Base-by-base conservation (phyloP, 352 stramenopile species). In the Phytophthora podocarpi region DNA sequence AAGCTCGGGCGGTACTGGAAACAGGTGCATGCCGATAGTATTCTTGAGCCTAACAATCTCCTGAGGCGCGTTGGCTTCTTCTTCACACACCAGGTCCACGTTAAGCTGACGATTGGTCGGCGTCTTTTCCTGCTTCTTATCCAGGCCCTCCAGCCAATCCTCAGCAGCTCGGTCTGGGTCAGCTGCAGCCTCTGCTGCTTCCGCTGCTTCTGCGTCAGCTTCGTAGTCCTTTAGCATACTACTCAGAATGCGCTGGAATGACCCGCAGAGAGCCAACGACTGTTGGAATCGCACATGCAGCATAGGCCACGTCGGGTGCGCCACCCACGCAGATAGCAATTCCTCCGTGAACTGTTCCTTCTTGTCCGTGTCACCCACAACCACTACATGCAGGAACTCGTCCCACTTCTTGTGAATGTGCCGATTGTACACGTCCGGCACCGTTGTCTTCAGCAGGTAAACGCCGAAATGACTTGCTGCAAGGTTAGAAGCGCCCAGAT, bases 341-440 rank as follows among this genome's bases (percentile, higher is more conserved):
- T 91, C 78, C 28, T 85, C 74, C 18, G 82, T 91, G 47, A 82
- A 86, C 63, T 91, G 82, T 37, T 80, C 59, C 40, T 82, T 72
- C 55, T 80, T 77, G 67, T 87, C 78, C 12, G 76, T 53, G 30
- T 84, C 67, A 11, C 56, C 53, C 9, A 70, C 64, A 28, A 85
- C 78, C 2, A 90, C 82, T 1, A 91, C 76, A 61, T 91, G 82
- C 35, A 91, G 63, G 47, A 89, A 89, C 18, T 77, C 76, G 48
- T 90, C 68, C 82, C 82, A 91, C 56, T 87, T 65, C 54, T 91
- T 91, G n/a, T 45, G 64, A 43, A 85, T 69, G 26, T 65, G 68
- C 21, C 79, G 80, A 35, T 90, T 54, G 35, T 87, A 91, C 3
- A 90, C 70, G 45, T 91, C 82, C 0, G 76, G 69, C 21, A 89